Conservation (phyloP, 805 yeast species). For the Ogataea zsoltii region DNA sequence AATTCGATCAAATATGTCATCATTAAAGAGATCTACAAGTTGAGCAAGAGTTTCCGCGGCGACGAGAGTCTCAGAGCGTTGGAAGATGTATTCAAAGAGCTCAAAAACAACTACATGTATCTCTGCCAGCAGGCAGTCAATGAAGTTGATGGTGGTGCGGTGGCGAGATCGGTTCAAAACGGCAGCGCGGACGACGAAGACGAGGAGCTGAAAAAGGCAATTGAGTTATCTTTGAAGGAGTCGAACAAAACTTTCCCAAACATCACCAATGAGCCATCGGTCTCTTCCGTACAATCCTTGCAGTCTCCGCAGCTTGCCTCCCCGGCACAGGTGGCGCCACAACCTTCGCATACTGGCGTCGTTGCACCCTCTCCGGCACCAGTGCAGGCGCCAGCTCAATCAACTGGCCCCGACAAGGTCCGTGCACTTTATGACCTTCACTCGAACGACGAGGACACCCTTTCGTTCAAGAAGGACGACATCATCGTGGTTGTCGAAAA, state of each 20-base stretch:
- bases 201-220: constrained; percentile 73
- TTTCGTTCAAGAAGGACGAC: constrained; percentile 86
- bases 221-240: constrained; percentile 72
- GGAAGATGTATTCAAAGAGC: constrained; percentile 56
- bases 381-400: neutral
- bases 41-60: constrained; percentile 59
- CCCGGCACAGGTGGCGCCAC: neutral
- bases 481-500: constrained; percentile 82
- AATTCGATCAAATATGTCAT: constrained; percentile 63
- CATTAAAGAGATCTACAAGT: constrained; percentile 66
- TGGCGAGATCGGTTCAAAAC: neutral
- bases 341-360: neutral
- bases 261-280: neutral
- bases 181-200: constrained; percentile 51
- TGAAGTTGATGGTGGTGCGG: constrained; percentile 29
- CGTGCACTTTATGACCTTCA: constrained; percentile 81
- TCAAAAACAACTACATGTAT: constrained; percentile 44
- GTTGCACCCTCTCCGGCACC: neutral
- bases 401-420: constrained; percentile 43
- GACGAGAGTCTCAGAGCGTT: constrained; percentile 81
- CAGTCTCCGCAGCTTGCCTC: too few relatives aligned
- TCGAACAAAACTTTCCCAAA: constrained; percentile 37
- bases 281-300: neutral
- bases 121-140: constrained; percentile 32
- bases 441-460: constrained; percentile 81